Evolutionary conservation across 306 rosid genomes (phyloP).

Genomic region (Vachellia pachyceras): DNA sequence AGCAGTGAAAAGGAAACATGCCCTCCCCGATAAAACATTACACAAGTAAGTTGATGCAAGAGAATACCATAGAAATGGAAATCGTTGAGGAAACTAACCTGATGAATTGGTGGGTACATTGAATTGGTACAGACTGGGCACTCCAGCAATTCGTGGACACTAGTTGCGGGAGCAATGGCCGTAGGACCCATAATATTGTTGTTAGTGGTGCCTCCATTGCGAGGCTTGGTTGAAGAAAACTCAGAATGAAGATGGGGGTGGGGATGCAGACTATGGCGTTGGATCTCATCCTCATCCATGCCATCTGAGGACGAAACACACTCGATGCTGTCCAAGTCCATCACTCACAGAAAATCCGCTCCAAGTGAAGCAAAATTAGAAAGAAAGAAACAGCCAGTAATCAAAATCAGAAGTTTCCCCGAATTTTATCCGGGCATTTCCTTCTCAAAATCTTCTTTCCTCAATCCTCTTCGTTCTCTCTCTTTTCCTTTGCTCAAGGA

Average conservation of each 20-base stretch:
- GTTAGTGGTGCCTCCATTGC: slow-evolving; percentile 57
- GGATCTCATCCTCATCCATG: slow-evolving; percentile 96
- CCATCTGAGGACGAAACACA: slow-evolving; percentile 85
- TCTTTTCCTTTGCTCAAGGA: slow-evolving; percentile 15
- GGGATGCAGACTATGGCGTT: slow-evolving; percentile 46
- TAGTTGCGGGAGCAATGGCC: slow-evolving; percentile 85
- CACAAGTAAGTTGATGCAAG: background rate
- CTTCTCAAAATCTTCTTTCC: slow-evolving; percentile 25
- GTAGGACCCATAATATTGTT: slow-evolving; percentile 49
- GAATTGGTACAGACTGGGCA: slow-evolving; percentile 98
- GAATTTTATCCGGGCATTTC: slow-evolving; percentile 41
- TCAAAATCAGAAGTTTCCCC: slow-evolving; percentile 42
- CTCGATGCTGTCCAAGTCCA: slow-evolving; percentile 92
- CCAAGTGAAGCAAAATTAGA: slow-evolving; percentile 10
- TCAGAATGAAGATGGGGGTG: slow-evolving; percentile 73
- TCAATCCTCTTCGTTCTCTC: slow-evolving; percentile 32
- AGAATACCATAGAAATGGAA: background rate
- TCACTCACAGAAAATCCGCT: slow-evolving; percentile 40
- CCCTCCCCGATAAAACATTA: background rate
- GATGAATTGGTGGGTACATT: slow-evolving; percentile 97
- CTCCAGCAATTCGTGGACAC: slow-evolving; percentile 94
- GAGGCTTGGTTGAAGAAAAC: slow-evolving; percentile 70
- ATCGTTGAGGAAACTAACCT: slow-evolving; percentile 52
- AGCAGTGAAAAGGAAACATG: slow-evolving; percentile 3
- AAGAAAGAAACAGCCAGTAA: slow-evolving; percentile 40